phyloP scores from a whole-genome alignment of 208 protist species.

The Strigomonas oncopelti region DNA sequence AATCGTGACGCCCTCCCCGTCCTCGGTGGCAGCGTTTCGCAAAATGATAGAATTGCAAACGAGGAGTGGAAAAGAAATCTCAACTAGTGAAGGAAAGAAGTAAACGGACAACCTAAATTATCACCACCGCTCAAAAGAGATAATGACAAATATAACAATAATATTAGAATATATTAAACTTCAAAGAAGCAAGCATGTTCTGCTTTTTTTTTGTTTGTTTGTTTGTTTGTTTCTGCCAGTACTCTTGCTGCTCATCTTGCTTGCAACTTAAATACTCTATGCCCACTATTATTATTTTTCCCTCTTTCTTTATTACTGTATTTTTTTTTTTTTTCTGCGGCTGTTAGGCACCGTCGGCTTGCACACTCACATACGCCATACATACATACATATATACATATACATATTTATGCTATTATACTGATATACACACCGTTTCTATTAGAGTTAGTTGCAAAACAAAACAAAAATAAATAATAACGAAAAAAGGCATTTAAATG shows the following conservation, averaged over 20 bases:
- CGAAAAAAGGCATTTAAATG: background rate
- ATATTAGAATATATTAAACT: background rate
- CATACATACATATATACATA: too few species aligned
- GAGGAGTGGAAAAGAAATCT: background rate
- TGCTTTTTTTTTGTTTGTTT: background rate
- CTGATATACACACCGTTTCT: background rate
- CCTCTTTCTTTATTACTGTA: background rate
- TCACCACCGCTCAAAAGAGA: background rate
- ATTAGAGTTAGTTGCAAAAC: background rate
- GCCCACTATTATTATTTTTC: background rate
- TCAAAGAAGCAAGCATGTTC: background rate
- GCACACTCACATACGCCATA: too few species aligned
- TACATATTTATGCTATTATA: too few species aligned
- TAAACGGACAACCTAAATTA: background rate
- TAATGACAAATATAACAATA: constrained; percentile 1
- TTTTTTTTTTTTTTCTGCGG: background rate
- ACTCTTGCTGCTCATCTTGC: background rate
- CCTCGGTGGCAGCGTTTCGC: constrained; percentile 12
- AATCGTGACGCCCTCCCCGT: constrained; percentile 8
- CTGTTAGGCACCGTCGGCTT: background rate
- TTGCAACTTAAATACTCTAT: background rate
- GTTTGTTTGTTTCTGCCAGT: background rate
- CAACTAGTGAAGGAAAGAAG: background rate
- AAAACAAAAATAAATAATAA: background rate
- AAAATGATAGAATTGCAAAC: constrained; percentile 4